Evolutionary conservation across 1,284 basidiomycete species (phyloP).

Genomic region (Testicularia cyperi): DNA sequence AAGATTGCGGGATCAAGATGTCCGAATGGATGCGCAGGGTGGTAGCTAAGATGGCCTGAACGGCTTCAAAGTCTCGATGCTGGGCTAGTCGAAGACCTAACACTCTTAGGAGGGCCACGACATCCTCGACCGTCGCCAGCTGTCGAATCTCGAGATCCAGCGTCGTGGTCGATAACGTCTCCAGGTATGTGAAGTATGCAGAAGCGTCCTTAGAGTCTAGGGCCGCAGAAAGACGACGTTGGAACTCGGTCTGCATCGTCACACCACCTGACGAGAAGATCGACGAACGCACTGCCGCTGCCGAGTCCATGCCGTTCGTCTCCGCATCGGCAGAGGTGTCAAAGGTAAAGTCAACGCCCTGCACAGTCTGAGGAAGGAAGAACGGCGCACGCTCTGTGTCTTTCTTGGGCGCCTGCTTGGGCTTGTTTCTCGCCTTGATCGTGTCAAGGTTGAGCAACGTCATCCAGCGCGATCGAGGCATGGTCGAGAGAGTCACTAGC

Average conservation of each 20-base stretch:
- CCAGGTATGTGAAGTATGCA: constrained; percentile 78
- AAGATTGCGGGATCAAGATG: not conserved
- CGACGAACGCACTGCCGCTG: too few relatives aligned
- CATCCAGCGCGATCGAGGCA: constrained; percentile 93
- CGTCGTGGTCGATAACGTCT: constrained; percentile 83
- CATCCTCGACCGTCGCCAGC: constrained; percentile 67
- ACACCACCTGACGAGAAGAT: constrained; percentile 29
- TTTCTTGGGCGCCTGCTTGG: constrained; percentile 89
- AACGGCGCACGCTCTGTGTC: constrained; percentile 82
- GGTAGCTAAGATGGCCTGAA: constrained; percentile 83
- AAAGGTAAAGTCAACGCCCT: constrained; percentile 31
- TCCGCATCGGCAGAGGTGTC: constrained; percentile 10
- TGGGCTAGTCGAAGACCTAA: constrained; percentile 73
- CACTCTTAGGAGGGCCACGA: constrained; percentile 73
- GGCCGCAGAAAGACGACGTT: constrained; percentile 5
- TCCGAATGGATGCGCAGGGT: constrained; percentile 85
- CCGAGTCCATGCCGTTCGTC: too few relatives aligned
- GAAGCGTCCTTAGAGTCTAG: constrained; percentile 28
- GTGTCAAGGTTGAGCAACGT: constrained; percentile 92
- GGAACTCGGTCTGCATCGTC: not conserved
- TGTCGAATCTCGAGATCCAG: constrained; percentile 88
- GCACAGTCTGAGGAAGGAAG: constrained; percentile 70
- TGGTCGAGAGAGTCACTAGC: constrained; percentile 78
- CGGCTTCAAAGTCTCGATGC: constrained; percentile 89
- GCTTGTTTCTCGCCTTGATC: constrained; percentile 88